Evolutionary conservation across 148 eudicot genomes (phyloP).

Genomic region (Chenopodium album): DNA sequence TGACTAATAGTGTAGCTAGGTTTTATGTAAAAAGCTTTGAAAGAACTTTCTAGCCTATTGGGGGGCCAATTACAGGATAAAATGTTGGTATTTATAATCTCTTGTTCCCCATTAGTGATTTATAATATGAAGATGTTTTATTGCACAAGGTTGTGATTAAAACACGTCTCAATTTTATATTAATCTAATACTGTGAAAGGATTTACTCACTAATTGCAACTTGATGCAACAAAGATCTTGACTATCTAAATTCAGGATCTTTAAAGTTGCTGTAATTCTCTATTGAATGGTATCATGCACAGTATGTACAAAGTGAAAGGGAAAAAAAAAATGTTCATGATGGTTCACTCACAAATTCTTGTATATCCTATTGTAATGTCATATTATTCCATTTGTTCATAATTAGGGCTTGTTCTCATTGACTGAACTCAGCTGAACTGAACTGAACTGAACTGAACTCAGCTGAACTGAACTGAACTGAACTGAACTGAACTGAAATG

Average conservation of each 20-base stretch:
- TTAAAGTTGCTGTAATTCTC: not conserved
- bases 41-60: conserved; percentile 11
- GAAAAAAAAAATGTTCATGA: not conserved
- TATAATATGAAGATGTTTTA: conserved; percentile 7
- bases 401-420: not conserved
- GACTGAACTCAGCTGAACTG: too few relatives aligned
- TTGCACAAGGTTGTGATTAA: conserved; percentile 5
- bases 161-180: not conserved
- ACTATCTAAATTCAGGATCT: conserved; percentile 4
- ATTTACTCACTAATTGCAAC: conserved; percentile 8
- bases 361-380: not conserved
- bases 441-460: too few relatives aligned
- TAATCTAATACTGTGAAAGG: not conserved
- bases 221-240: conserved; percentile 5
- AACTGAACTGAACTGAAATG: too few relatives aligned
- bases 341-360: too few relatives aligned
- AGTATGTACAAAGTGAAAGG: not conserved
- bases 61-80: conserved; percentile 14
- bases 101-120: conserved; percentile 25
- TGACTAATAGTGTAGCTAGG: conserved; percentile 5
- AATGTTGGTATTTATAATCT: conserved; percentile 5
- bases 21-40: not conserved
- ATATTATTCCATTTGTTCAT: not conserved
- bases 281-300: not conserved
- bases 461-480: too few relatives aligned